Base-by-base conservation (phyloP, 2,329 filamentous ascomycete genomes). In the Alternaria infectoria region DNA sequence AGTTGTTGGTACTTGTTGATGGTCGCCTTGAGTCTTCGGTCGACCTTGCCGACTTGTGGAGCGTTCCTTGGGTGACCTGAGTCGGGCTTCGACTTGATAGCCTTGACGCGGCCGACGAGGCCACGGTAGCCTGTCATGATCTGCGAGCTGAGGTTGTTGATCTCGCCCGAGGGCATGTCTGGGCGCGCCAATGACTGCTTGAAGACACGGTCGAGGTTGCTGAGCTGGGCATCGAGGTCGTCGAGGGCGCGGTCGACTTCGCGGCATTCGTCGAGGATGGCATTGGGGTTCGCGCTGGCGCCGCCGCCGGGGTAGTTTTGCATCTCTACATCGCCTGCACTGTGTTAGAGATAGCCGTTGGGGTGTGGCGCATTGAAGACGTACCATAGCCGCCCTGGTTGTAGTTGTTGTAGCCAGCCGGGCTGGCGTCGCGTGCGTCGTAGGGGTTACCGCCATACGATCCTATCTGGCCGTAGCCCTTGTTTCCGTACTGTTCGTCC, bases 91-190 rank as follows among this genome's bases (percentile, higher is more conserved):
- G 89, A 89, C 86, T 97, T 97, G 83, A 97, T 87, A 66, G 87
- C 85, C 81, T 91, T 92, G 69, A 97, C 89, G 57, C 92, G 90
- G 57, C 91, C 89, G 60, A 91, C 92, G 61, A 98, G 87, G 63
- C 86, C 88, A 66, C 92, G 90, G 85, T 97, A 97, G 58, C 90
- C 85, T 55, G 87, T 88, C 89, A 97, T 96, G 70, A 94, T 95
- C 68, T 95, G 90, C 47, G 90, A 86, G 69, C 89, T 91, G 61
- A 94, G 85, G 60, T 84, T 83, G 67, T 96, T 92, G 68, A 97
- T 88, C 64, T 87, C 85, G 73, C 89, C 91, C 57, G 89, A 87
- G 45, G 88, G 88, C 71, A 89, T 90, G 76, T 94, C 91, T 64
- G 91, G 89, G 73, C 93, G 91, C 74, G 89, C 88, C 68, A 97